These are phyloP conservation scores for Colletotrichum ledebouriae DNA, from an alignment of 2,329 filamentous ascomycete species.

Conservation along the genomic window DNA sequence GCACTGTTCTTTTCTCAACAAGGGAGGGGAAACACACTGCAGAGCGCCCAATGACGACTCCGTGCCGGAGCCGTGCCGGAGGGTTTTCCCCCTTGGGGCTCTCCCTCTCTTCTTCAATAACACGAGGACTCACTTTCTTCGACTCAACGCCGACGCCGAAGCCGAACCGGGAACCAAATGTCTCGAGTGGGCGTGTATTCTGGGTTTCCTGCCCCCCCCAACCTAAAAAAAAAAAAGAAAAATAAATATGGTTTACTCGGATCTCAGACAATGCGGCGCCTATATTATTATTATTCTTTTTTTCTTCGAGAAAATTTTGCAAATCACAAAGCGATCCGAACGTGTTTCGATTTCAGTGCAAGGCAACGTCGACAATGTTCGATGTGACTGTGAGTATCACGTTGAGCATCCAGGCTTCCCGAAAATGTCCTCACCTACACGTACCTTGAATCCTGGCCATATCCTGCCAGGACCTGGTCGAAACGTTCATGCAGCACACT, in stretches of 20 bases:
- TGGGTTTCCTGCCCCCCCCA: not conserved
- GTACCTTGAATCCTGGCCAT: not conserved
- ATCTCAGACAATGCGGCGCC: slow-evolving; percentile 26
- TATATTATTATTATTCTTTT: slow-evolving; percentile 27
- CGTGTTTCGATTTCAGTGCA: slow-evolving; percentile 2
- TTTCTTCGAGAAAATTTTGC: slow-evolving; percentile 22
- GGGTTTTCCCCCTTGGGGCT: not conserved
- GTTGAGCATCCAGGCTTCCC: not conserved
- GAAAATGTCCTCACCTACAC: too few relatives aligned
- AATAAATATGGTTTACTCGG: slow-evolving; percentile 31
- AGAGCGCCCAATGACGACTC: slow-evolving; percentile 22
- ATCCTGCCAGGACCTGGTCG: not conserved
- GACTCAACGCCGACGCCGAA: not conserved
- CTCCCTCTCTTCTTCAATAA: slow-evolving; percentile 40
- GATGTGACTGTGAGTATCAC: slow-evolving; percentile 1
- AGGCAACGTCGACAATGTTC: not conserved
- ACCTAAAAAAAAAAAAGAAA: too few relatives aligned
- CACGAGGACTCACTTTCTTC: slow-evolving; percentile 34
- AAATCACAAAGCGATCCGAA: slow-evolving; percentile 17
- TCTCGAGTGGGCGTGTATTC: slow-evolving; percentile 23
- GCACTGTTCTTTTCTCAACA: slow-evolving; percentile 40
- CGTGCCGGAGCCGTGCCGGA: slow-evolving; percentile 22
- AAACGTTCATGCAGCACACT: not conserved
- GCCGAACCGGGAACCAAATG: slow-evolving; percentile 27
- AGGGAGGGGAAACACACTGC: slow-evolving; percentile 27